Percentiles rank a stretch among this genome's conserved stretches.
phyloP scores from a whole-genome alignment of 2,329 filamentous ascomycete species.

The Trichoderma sp. region DNA sequence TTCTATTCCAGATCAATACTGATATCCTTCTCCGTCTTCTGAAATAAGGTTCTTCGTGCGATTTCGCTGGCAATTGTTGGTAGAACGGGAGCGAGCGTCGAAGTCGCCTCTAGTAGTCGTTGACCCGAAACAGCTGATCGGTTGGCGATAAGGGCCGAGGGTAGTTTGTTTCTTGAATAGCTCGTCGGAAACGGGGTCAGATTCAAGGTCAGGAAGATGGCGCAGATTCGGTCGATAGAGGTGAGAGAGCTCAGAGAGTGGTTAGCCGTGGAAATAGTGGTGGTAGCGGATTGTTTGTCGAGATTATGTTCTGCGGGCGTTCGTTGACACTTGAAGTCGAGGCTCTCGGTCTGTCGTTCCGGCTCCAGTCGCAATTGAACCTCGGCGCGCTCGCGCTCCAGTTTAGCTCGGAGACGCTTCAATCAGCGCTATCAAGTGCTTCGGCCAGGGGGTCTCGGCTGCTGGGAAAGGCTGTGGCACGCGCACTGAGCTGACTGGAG shows the following conservation, averaged over 20 bases:
- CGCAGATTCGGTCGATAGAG: not conserved
- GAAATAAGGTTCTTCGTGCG: not conserved
- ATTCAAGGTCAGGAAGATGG: not conserved
- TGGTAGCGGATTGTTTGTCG: not conserved
- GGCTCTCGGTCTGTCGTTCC: constrained; percentile 23
- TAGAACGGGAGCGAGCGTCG: constrained; percentile 1
- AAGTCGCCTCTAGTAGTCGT: not conserved
- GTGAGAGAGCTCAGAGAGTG: too few relatives aligned
- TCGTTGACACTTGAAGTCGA: not conserved
- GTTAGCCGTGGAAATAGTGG: not conserved
- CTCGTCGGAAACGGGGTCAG: too few relatives aligned
- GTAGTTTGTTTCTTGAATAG: not conserved
- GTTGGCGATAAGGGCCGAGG: constrained; percentile 13
- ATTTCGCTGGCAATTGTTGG: not conserved
- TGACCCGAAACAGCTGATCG: constrained; percentile 1
- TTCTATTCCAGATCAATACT: not conserved
- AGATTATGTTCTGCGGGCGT: constrained; percentile 13
- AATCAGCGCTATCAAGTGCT: constrained; percentile 3
- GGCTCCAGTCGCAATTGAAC: constrained; percentile 27
- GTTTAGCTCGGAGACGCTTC: constrained; percentile 14
- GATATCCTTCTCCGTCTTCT: not conserved
- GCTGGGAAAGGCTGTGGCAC: constrained; percentile 20
- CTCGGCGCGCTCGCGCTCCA: constrained; percentile 29
- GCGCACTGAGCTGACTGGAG: not conserved
- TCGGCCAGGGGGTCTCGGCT: constrained; percentile 26